phyloP scores from a whole-genome alignment of 495 filamentous ascomycete species.

The Aspergillus avenaceus region DNA sequence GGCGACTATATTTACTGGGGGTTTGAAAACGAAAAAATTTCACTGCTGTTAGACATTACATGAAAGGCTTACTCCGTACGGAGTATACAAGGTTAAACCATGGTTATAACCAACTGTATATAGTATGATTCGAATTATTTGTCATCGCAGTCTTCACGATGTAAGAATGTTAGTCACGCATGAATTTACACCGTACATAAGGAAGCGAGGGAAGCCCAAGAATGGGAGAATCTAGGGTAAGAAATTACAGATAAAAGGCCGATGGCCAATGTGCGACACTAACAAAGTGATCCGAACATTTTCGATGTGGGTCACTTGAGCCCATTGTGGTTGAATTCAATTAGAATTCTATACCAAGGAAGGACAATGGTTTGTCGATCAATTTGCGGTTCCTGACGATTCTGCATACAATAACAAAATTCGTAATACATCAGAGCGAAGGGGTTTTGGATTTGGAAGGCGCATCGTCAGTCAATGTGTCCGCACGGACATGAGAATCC shows the following conservation, averaged over 20 bases:
- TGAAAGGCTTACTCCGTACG: no score
- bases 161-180: no score
- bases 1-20: constrained; percentile 2
- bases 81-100: neutral
- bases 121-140: no score
- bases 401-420: neutral
- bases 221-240: no score
- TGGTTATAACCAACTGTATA: no score
- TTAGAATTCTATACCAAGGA: neutral
- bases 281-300: neutral
- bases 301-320: neutral
- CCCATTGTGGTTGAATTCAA: neutral
- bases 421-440: neutral
- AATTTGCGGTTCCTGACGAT: constrained; percentile 1
- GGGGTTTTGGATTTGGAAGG: neutral
- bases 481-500: constrained; percentile 6
- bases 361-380: constrained; percentile 8
- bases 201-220: no score
- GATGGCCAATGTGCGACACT: neutral
- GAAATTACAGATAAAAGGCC: neutral
- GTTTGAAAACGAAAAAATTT: constrained; percentile 1
- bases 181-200: no score
- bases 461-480: constrained; percentile 5
- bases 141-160: no score
- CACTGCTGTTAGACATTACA: no score